phyloP scores from a whole-genome alignment of 1,139 yeast genomes.

The Saccharomyces uvarum region DNA sequence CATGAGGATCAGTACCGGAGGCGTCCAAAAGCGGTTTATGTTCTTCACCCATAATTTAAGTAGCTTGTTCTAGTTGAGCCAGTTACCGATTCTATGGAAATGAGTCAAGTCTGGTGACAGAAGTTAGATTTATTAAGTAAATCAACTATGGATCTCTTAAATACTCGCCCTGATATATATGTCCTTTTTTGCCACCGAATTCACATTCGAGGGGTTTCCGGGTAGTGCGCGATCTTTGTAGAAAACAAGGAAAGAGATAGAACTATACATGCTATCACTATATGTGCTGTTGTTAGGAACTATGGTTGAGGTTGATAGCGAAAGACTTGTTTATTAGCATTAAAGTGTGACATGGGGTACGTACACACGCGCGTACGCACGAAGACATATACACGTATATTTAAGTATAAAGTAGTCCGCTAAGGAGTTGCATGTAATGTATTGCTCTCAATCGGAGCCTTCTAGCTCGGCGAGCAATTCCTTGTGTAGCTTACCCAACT shows the following conservation, averaged over 20 bases:
- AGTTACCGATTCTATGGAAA: background rate
- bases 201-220: constrained; percentile 1
- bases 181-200: constrained; percentile 1
- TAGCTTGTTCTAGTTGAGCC: background rate
- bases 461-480: constrained; percentile 50
- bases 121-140: background rate
- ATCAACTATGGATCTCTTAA: background rate
- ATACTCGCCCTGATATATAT: constrained; percentile 1
- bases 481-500: constrained; percentile 58
- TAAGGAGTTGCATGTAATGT: background rate
- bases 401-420: background rate
- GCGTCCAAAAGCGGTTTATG: constrained; percentile 43
- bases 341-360: background rate
- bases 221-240: background rate
- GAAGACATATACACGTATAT: background rate
- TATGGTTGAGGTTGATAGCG: background rate
- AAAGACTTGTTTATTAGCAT: background rate
- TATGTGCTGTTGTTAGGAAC: background rate
- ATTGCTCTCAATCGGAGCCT: background rate
- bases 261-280: background rate
- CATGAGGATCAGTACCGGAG: constrained; percentile 44
- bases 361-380: background rate
- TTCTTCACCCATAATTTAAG: constrained; percentile 29
- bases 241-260: background rate
- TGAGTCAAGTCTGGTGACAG: background rate